Conservation (phyloP, 2,329 filamentous ascomycete genomes). For the Penicillium oxalicum region DNA sequence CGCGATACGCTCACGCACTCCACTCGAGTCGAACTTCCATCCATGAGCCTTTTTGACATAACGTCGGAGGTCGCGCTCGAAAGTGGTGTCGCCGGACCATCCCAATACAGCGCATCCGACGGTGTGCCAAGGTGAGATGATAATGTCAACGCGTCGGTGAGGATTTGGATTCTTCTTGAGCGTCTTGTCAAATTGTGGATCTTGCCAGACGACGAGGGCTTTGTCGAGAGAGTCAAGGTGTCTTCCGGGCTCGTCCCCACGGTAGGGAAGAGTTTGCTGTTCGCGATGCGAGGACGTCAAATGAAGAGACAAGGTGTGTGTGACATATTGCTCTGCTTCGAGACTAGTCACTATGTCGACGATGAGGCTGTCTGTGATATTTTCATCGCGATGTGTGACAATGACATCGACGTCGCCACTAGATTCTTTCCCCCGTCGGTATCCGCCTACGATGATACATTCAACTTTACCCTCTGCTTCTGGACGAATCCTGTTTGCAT, state of each 20-base stretch:
- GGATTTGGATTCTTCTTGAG: constrained; percentile 58
- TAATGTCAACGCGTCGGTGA: constrained; percentile 86
- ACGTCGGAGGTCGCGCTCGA: constrained; percentile 74
- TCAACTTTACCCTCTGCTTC: constrained; percentile 47
- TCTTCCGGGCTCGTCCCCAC: constrained; percentile 38
- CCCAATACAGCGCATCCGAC: constrained; percentile 81
- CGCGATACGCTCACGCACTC: constrained; percentile 61
- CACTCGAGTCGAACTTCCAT: constrained; percentile 89
- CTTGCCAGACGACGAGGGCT: constrained; percentile 86
- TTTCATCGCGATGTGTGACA: constrained; percentile 68
- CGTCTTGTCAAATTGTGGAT: constrained; percentile 49
- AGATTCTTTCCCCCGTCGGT: constrained; percentile 67
- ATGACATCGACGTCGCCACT: constrained; percentile 83
- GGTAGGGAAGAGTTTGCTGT: constrained; percentile 58
- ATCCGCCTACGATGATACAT: constrained; percentile 68
- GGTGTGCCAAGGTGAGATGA: constrained; percentile 81
- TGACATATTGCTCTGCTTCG: constrained; percentile 65
- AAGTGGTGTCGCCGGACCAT: constrained; percentile 85
- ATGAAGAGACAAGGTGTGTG: constrained; percentile 70
- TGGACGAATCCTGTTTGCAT: constrained; percentile 59
- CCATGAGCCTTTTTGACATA: constrained; percentile 67
- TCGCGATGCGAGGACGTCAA: constrained; percentile 65
- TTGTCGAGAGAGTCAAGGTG: constrained; percentile 85
- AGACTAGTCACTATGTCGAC: constrained; percentile 64
- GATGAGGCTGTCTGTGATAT: constrained; percentile 64